Evolutionary conservation across 73 alveolate genomes (phyloP).

Genomic region (Breviolum minutum): DNA sequence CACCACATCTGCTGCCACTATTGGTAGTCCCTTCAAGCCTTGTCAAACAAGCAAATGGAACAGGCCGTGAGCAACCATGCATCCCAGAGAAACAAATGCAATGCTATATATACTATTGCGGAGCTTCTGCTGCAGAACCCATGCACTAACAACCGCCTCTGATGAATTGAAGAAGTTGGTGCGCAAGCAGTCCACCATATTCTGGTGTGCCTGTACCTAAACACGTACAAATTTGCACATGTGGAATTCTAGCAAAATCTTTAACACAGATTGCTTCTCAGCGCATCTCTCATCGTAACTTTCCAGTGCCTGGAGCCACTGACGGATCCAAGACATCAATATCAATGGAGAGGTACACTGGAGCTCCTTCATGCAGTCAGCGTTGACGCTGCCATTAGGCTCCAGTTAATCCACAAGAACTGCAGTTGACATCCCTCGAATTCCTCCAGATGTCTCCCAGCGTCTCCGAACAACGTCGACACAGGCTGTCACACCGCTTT

Average conservation of each 20-base stretch:
- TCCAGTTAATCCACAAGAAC: background rate
- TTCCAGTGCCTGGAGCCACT: constrained; percentile 50
- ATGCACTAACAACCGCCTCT: constrained; percentile 17
- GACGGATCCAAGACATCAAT: constrained; percentile 87
- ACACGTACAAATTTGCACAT: background rate
- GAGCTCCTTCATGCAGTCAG: constrained; percentile 22
- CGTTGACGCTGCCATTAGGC: background rate
- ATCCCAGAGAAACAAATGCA: too few relatives aligned
- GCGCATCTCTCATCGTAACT: background rate
- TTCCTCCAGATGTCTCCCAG: constrained; percentile 55
- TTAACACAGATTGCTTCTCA: background rate
- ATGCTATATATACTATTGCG: too few relatives aligned
- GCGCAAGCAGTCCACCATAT: constrained; percentile 78
- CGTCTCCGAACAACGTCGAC: constrained; percentile 30
- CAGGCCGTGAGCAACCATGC: too few relatives aligned
- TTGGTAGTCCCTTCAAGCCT: constrained; percentile 32
- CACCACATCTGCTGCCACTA: constrained; percentile 62
- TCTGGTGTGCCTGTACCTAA: constrained; percentile 58
- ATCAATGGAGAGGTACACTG: constrained; percentile 76
- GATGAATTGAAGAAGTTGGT: constrained; percentile 70
- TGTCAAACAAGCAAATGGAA: background rate
- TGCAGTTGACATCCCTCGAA: background rate
- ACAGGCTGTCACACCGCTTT: constrained; percentile 62
- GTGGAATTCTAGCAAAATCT: background rate
- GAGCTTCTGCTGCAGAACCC: too few relatives aligned